These are phyloP conservation scores for Ambrosiella cleistominuta DNA, from an alignment of 2,329 filamentous ascomycete genomes.

Conservation along the genomic window DNA sequence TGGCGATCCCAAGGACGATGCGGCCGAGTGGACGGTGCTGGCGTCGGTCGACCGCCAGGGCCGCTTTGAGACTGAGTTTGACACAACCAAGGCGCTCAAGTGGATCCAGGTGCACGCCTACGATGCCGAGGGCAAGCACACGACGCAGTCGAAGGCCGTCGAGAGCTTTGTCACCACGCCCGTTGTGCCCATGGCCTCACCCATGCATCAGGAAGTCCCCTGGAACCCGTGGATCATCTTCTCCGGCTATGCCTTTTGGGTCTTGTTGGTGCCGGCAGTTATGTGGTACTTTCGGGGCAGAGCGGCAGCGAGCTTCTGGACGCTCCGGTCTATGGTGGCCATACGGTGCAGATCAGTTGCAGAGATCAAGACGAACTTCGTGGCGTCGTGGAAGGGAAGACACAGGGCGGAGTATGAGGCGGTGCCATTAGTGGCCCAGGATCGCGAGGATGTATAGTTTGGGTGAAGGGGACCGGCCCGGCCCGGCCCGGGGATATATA, in stretches of 20 bases:
- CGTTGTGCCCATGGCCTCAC: slow-evolving; percentile 2
- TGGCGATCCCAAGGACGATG: slow-evolving; percentile 16
- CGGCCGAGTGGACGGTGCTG: slow-evolving; percentile 22
- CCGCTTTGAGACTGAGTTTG: slow-evolving; percentile 27
- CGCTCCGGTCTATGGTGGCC: neutral
- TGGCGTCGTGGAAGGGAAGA: neutral
- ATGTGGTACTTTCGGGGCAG: neutral
- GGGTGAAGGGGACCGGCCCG: neutral
- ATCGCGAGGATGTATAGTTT: neutral
- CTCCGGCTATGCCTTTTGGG: neutral
- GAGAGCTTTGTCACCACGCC: neutral
- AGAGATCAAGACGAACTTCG: neutral
- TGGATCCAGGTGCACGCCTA: neutral
- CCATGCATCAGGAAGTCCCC: slow-evolving; percentile 5
- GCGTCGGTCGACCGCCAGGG: slow-evolving; percentile 19
- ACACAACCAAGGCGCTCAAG: slow-evolving; percentile 5
- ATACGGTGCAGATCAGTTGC: neutral
- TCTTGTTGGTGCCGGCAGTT: neutral
- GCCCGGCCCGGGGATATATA: no score
- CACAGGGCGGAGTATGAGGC: slow-evolving; percentile 2
- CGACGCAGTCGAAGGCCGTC: neutral
- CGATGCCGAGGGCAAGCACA: neutral
- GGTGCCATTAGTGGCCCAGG: slow-evolving; percentile 5
- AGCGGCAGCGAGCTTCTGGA: no score
- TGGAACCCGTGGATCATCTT: slow-evolving; percentile 4